These are phyloP conservation scores for Bathelium albidoporum DNA, from an alignment of 495 filamentous ascomycete species.

Conservation along the genomic window DNA sequence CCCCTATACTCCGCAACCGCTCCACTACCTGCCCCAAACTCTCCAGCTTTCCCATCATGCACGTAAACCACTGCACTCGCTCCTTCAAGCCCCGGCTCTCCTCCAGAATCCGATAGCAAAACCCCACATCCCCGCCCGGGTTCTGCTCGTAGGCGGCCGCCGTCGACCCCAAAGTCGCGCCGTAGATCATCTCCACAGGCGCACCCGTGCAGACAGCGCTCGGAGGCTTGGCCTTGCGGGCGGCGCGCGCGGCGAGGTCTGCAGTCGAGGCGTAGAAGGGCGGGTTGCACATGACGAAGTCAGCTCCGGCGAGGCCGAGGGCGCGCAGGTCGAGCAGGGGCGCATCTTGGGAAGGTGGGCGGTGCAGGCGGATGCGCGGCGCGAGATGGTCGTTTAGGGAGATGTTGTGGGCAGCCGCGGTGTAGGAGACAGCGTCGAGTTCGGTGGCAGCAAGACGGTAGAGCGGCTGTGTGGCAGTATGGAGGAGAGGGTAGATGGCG, in stretches of 20 bases:
- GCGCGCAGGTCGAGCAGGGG: slow-evolving; percentile 51
- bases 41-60: slow-evolving; percentile 77
- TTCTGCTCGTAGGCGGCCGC: slow-evolving; percentile 31
- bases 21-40: slow-evolving; percentile 57
- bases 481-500: slow-evolving; percentile 81
- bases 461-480: slow-evolving; percentile 49
- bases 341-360: slow-evolving; percentile 41
- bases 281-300: slow-evolving; percentile 92
- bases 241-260: slow-evolving; percentile 50
- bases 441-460: slow-evolving; percentile 52
- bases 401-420: slow-evolving; percentile 56
- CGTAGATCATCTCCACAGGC: slow-evolving; percentile 67
- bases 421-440: slow-evolving; percentile 62
- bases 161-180: neutral
- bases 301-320: slow-evolving; percentile 46
- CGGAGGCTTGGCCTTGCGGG: slow-evolving; percentile 56
- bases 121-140: slow-evolving; percentile 70
- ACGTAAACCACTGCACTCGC: slow-evolving; percentile 74
- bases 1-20: slow-evolving; percentile 44
- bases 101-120: slow-evolving; percentile 62
- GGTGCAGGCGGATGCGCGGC: slow-evolving; percentile 49
- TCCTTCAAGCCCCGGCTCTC: slow-evolving; percentile 55
- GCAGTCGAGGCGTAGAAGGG: slow-evolving; percentile 74
- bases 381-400: slow-evolving; percentile 51
- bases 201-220: slow-evolving; percentile 74